phyloP scores from a whole-genome alignment of 345 rosid genomes.

The Bruguiera parviflora region DNA sequence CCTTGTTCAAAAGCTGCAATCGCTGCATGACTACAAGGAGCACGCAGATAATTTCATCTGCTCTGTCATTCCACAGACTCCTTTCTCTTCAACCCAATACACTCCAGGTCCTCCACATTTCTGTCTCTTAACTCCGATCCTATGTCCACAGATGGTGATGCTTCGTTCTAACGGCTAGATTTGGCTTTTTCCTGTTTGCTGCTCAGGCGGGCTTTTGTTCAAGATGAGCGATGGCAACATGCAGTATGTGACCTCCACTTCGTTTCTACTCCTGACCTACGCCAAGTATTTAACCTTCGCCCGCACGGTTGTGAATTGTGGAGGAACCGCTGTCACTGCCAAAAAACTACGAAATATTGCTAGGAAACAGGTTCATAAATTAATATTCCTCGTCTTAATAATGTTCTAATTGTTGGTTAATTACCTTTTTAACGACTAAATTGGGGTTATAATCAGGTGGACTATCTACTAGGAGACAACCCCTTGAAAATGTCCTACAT shows the following conservation, averaged over 20 bases:
- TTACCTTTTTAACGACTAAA: neutral
- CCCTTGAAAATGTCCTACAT: conserved; percentile 29
- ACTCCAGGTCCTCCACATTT: conserved; percentile 60
- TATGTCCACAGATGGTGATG: neutral
- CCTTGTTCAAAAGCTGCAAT: conserved; percentile 64
- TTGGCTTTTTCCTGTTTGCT: neutral
- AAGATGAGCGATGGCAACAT: conserved; percentile 52
- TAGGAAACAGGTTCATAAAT: conserved; percentile 34
- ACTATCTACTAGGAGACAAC: conserved; percentile 30
- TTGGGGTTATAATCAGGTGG: conserved; percentile 12
- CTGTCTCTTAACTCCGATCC: neutral
- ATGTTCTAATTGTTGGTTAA: neutral
- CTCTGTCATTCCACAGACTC: conserved; percentile 82
- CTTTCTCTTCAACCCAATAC: conserved; percentile 70
- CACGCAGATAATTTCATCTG: conserved; percentile 97
- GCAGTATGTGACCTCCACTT: conserved; percentile 59
- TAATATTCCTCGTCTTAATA: no score
- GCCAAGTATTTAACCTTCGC: conserved; percentile 51
- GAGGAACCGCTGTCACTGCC: conserved; percentile 42
- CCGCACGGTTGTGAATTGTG: conserved; percentile 44
- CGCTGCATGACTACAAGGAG: conserved; percentile 88
- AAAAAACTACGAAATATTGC: conserved; percentile 46
- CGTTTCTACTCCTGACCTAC: conserved; percentile 53
- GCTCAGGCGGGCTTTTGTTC: conserved; percentile 38
- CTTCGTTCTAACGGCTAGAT: conserved; percentile 3